phyloP scores from a whole-genome alignment of 2,329 filamentous ascomycete genomes.

The Didymella arachidicola region DNA sequence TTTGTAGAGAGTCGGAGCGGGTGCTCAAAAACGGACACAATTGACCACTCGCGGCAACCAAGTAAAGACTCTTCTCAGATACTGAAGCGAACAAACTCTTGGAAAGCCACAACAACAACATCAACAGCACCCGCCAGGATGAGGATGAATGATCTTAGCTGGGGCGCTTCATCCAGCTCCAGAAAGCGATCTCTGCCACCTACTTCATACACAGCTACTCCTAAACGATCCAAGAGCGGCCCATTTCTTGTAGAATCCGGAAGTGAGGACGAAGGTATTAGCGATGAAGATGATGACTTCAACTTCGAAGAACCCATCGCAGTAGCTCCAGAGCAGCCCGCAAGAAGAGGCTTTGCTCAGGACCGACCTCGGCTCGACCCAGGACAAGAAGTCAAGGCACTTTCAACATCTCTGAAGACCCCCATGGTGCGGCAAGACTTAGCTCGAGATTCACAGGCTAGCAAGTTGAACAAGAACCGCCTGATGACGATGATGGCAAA shows the following conservation, averaged over 20 bases:
- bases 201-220: not conserved
- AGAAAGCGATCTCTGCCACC: constrained; percentile 7
- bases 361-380: too few relatives aligned
- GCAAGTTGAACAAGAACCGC: constrained; percentile 1
- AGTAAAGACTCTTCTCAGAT: not conserved
- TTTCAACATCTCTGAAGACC: too few relatives aligned
- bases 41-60: not conserved
- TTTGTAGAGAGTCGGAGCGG: constrained; percentile 2
- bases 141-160: not conserved
- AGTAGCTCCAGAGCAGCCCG: not conserved
- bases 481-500: constrained; percentile 2
- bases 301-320: not conserved
- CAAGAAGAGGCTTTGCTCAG: not conserved
- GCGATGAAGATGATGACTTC: not conserved
- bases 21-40: not conserved
- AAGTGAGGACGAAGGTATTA: not conserved
- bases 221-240: not conserved
- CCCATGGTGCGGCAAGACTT: not conserved
- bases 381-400: not conserved
- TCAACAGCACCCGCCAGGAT: not conserved
- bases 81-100: not conserved
- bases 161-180: not conserved
- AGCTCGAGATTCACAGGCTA: not conserved
- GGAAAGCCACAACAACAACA: not conserved
- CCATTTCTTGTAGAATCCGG: not conserved